Conservation (phyloP, 148 eudicot species). For the Vaccinium myrtillus region DNA sequence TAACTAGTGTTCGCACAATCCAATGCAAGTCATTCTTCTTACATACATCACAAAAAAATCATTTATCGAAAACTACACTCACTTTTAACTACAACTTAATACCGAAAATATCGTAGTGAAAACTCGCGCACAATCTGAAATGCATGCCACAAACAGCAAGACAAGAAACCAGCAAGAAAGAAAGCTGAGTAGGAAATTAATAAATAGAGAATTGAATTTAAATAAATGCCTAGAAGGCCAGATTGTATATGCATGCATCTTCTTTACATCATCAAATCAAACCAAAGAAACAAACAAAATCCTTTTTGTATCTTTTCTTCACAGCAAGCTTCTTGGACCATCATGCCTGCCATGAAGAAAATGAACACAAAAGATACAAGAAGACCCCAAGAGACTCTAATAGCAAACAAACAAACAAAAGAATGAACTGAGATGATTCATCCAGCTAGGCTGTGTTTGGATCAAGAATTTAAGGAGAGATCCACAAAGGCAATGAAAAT, state of each 20-base stretch:
- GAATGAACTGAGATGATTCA: slow-evolving; percentile 5
- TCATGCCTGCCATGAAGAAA: slow-evolving; percentile 18
- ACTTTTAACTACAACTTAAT: too few species aligned
- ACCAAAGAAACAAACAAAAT: slow-evolving; percentile 14
- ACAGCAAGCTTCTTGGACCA: neutral
- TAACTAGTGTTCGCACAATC: too few species aligned
- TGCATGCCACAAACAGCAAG: neutral
- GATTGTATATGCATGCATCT: slow-evolving; percentile 9
- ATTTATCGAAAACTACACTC: too few species aligned
- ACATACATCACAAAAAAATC: too few species aligned
- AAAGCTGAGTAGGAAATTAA: neutral
- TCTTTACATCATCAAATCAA: slow-evolving; percentile 10
- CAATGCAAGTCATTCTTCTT: too few species aligned
- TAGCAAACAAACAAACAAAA: neutral
- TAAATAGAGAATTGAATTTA: neutral
- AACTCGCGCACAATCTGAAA: neutral
- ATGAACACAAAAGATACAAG: slow-evolving; percentile 7
- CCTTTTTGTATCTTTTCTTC: slow-evolving; percentile 1
- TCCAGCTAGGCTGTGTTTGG: neutral
- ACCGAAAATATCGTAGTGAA: too few species aligned
- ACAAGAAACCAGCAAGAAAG: neutral
- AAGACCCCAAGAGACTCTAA: neutral
- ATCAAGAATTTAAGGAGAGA: neutral
- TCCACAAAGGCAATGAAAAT: neutral
- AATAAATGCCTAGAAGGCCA: neutral